These are phyloP conservation scores for Dendrobium huoshanense DNA, from an alignment of 106 monocot species.

Conservation along the genomic window DNA sequence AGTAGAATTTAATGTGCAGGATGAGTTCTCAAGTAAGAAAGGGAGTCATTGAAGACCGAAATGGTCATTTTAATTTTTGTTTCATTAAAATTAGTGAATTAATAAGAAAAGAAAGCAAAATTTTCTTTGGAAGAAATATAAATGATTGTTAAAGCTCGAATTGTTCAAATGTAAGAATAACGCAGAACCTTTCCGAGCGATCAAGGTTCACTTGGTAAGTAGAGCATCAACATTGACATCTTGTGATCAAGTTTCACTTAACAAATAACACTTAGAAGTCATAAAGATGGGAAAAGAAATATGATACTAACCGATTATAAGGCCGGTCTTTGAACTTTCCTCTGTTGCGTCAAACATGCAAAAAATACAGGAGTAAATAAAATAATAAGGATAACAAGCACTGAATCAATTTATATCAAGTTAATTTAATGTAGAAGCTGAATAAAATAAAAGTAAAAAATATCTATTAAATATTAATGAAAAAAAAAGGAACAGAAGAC, in stretches of 20 bases:
- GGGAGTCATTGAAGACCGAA: too few relatives aligned
- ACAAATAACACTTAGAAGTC: background rate
- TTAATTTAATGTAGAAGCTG: background rate
- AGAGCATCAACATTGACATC: background rate
- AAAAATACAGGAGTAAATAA: background rate
- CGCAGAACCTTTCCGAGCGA: background rate
- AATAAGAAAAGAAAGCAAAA: background rate
- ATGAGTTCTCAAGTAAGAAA: too few relatives aligned
- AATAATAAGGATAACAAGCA: background rate
- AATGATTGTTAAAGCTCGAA: background rate
- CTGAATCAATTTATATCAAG: background rate
- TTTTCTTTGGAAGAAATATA: background rate
- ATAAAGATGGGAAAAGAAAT: background rate
- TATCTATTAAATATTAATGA: background rate
- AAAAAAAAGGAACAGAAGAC: background rate
- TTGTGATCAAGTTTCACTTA: background rate
- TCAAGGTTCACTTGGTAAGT: too few relatives aligned
- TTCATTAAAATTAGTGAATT: too few relatives aligned
- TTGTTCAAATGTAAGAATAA: background rate
- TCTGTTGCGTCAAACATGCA: background rate
- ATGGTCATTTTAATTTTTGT: too few relatives aligned
- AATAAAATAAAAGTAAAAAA: background rate
- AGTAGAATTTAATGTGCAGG: too few relatives aligned
- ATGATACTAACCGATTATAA: constrained; percentile 6
- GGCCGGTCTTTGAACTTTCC: constrained; percentile 2